Conservation (phyloP, 2,329 filamentous ascomycete species). For the Corniculantispora saksenae region DNA sequence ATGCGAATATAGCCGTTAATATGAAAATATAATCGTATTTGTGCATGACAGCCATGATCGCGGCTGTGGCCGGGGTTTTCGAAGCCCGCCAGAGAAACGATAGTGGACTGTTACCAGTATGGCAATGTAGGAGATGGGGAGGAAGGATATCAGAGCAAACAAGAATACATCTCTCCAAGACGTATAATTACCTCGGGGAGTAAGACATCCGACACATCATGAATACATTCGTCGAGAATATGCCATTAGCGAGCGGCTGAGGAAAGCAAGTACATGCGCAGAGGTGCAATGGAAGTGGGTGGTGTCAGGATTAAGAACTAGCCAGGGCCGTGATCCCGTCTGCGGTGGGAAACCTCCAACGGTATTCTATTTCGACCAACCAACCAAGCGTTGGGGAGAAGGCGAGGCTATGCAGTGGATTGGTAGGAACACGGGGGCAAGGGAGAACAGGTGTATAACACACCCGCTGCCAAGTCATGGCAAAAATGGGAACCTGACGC, state of each 20-base stretch:
- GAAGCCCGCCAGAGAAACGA: not conserved
- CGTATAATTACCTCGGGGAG: not conserved
- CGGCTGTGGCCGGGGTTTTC: not conserved
- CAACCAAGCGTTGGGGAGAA: not conserved
- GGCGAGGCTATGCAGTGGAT: not conserved
- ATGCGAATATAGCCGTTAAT: conserved; percentile 56
- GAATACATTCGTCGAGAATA: not conserved
- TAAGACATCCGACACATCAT: not conserved
- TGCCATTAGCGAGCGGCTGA: not conserved
- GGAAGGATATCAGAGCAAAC: not conserved
- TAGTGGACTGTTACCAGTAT: not conserved
- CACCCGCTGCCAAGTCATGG: not conserved
- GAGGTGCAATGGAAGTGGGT: conserved; percentile 3
- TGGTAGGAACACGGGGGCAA: not conserved
- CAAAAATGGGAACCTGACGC: not conserved
- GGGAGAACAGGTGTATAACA: not conserved
- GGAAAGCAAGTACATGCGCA: not conserved
- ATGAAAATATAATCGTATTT: conserved; percentile 60
- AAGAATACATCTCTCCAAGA: not conserved
- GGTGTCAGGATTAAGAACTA: conserved; percentile 10
- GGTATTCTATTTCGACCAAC: not conserved
- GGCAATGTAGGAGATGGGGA: not conserved
- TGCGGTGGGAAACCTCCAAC: not conserved
- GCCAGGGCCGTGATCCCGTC: conserved; percentile 1
- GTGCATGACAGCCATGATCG: conserved; percentile 39